phyloP scores from a whole-genome alignment of 129 eudicot genomes.

The Escallonia rubra region DNA sequence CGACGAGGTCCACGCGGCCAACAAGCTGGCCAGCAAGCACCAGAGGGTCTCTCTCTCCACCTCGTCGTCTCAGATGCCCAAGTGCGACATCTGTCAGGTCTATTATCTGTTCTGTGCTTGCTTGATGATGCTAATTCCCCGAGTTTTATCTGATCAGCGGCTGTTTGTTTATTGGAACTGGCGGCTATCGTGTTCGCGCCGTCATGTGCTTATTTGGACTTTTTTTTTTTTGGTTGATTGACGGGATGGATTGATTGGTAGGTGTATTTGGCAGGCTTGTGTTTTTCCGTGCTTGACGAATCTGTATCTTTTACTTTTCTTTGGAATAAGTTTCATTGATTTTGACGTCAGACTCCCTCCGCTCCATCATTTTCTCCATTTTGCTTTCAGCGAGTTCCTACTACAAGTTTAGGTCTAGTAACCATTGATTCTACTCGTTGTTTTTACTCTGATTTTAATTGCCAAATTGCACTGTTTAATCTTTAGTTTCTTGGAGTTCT shows the following conservation, averaged over 20 bases:
- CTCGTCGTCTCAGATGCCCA: slow-evolving; percentile 60
- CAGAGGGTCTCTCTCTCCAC: slow-evolving; percentile 63
- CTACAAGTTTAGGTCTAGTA: background rate
- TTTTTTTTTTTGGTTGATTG: slow-evolving; percentile 5
- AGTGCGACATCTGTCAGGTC: slow-evolving; percentile 96
- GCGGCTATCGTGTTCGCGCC: no score
- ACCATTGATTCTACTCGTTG: background rate
- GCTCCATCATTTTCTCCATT: no score
- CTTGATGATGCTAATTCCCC: background rate
- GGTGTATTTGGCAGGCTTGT: background rate
- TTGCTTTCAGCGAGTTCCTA: no score
- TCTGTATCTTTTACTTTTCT: background rate
- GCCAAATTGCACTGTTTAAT: background rate
- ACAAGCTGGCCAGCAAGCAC: slow-evolving; percentile 89
- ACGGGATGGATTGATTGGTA: background rate
- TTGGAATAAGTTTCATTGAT: background rate
- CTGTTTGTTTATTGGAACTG: no score
- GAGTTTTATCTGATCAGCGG: background rate
- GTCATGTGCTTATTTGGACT: background rate
- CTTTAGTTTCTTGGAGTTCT: no score
- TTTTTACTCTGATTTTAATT: background rate
- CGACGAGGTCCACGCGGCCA: slow-evolving; percentile 86
- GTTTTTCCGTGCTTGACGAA: background rate
- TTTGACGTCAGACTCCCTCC: background rate
- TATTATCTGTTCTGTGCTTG: background rate